Evolutionary conservation across 768 basidiomycete genomes (phyloP).

Genomic region (Boletus speciosus): DNA sequence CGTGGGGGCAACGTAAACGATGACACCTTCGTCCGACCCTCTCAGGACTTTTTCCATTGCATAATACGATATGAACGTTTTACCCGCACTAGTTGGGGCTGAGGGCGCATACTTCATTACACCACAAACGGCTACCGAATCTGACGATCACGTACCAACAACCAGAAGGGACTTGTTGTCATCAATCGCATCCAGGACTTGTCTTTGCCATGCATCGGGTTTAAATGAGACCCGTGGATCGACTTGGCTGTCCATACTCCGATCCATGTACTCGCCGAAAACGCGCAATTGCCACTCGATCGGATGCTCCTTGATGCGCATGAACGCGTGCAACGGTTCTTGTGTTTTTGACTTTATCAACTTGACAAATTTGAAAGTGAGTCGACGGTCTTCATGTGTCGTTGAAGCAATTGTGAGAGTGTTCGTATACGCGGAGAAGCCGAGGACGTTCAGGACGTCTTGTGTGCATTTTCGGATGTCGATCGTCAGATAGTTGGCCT

Average conservation of each 20-base stretch:
- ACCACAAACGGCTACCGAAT: not conserved
- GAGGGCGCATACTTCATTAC: conserved; percentile 1
- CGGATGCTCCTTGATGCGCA: conserved; percentile 55
- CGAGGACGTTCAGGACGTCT: conserved; percentile 42
- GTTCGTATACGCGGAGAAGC: conserved; percentile 41
- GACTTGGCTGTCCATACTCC: conserved; percentile 59
- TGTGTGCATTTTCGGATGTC: conserved; percentile 36
- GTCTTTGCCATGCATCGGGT: conserved; percentile 69
- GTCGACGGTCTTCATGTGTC: conserved; percentile 23
- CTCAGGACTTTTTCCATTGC: conserved; percentile 70
- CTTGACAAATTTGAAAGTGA: conserved; percentile 55
- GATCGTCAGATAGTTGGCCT: conserved; percentile 29
- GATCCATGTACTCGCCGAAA: conserved; percentile 71
- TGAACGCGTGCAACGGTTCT: conserved; percentile 43
- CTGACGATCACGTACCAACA: conserved; percentile 42
- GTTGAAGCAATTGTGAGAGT: conserved; percentile 13
- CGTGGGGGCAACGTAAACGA: conserved; percentile 74
- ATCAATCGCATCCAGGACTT: conserved; percentile 65
- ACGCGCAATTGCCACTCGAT: conserved; percentile 64
- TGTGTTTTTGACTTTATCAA: conserved; percentile 46
- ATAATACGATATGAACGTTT: conserved; percentile 75
- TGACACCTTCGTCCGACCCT: conserved; percentile 59
- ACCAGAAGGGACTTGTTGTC: conserved; percentile 56
- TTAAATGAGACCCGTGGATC: conserved; percentile 60
- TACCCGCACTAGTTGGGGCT: conserved; percentile 73